These are phyloP conservation scores for Endothia cerciana DNA, from an alignment of 2,329 filamentous ascomycete species.

Conservation along the genomic window DNA sequence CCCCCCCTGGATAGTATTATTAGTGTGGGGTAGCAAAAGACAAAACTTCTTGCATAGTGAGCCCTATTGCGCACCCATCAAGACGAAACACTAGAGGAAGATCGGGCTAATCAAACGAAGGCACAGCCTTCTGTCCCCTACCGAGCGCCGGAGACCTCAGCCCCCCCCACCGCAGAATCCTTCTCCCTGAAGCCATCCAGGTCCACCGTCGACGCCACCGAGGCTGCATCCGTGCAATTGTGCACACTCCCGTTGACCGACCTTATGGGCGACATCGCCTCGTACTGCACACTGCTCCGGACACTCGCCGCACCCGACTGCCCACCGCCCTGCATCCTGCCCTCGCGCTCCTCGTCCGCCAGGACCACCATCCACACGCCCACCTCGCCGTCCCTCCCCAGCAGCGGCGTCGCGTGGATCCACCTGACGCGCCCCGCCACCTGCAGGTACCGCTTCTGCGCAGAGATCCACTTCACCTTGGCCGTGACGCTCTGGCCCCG, in stretches of 20 bases:
- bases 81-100: too few relatives aligned
- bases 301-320: neutral
- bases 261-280: constrained; percentile 1
- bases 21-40: too few relatives aligned
- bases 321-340: neutral
- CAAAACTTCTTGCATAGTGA: too few relatives aligned
- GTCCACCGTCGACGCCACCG: neutral
- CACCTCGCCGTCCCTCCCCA: constrained; percentile 67
- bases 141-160: neutral
- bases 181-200: neutral
- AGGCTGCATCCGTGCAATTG: neutral
- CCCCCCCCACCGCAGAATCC: neutral
- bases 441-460: constrained; percentile 37
- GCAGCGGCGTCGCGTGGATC: constrained; percentile 78
- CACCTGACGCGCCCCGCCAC: constrained; percentile 60
- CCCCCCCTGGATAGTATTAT: too few relatives aligned
- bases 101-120: neutral
- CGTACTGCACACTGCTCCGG: neutral
- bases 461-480: constrained; percentile 71
- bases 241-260: neutral
- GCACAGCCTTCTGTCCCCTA: neutral
- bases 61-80: too few relatives aligned
- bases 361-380: constrained; percentile 82
- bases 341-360: constrained; percentile 61
- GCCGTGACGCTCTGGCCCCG: constrained; percentile 74